phyloP scores from a whole-genome alignment of 2,329 filamentous ascomycete species.

The Tolypocladium tropicale region DNA sequence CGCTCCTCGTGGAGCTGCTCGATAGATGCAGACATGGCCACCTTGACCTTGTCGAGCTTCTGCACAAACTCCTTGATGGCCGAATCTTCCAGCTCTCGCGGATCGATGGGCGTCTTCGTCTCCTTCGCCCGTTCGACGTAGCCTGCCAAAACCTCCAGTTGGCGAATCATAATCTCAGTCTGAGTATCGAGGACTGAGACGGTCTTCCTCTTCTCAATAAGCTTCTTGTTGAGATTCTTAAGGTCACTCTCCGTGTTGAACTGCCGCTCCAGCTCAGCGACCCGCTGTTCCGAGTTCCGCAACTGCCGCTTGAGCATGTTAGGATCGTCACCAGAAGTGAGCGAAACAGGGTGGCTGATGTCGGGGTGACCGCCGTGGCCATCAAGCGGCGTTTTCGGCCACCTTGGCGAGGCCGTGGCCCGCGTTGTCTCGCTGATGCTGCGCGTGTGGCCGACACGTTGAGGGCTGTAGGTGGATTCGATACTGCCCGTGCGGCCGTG shows the following conservation, averaged over 20 bases:
- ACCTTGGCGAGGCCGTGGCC: constrained; percentile 53
- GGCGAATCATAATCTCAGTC: constrained; percentile 88
- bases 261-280: constrained; percentile 78
- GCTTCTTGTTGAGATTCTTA: constrained; percentile 73
- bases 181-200: constrained; percentile 91
- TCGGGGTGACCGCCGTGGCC: constrained; percentile 42
- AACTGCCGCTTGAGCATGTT: constrained; percentile 64
- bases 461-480: constrained; percentile 35
- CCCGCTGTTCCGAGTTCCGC: constrained; percentile 69
- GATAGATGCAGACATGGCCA: constrained; percentile 45
- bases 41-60: constrained; percentile 52
- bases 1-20: constrained; percentile 59
- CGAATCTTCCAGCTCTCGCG: constrained; percentile 74
- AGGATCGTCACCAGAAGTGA: constrained; percentile 55
- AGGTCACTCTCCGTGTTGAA: constrained; percentile 55
- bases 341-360: constrained; percentile 62
- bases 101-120: constrained; percentile 67
- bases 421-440: constrained; percentile 60
- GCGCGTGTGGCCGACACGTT: constrained; percentile 41
- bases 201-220: constrained; percentile 89
- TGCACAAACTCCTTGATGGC: constrained; percentile 88
- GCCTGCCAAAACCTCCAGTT: constrained; percentile 80
- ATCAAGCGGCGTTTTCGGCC: constrained; percentile 60
- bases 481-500: constrained; percentile 85
- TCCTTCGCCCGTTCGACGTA: constrained; percentile 83